phyloP scores from a whole-genome alignment of 805 yeast genomes.

The Citeromyces matritensis region DNA sequence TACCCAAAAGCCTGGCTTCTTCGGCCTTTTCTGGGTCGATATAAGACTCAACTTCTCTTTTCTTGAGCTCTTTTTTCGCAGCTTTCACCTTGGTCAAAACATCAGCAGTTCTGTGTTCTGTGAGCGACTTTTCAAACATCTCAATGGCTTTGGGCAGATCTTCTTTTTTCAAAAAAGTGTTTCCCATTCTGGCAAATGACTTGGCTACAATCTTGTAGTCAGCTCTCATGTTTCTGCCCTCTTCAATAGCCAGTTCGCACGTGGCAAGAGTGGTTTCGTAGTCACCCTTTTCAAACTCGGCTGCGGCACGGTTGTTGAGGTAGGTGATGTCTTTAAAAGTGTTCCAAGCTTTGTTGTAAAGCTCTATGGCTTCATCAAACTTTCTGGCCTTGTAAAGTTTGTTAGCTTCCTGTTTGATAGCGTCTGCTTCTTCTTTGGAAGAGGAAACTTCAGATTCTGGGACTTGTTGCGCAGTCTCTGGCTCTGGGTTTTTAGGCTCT shows the following conservation, averaged over 20 bases:
- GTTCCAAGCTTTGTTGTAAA: conserved; percentile 80
- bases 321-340: conserved; percentile 74
- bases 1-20: conserved; percentile 88
- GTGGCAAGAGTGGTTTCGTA: conserved; percentile 74
- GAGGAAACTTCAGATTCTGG: conserved; percentile 14
- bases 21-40: conserved; percentile 88
- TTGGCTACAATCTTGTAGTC: conserved; percentile 88
- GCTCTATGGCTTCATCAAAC: conserved; percentile 85
- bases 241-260: conserved; percentile 70
- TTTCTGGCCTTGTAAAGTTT: conserved; percentile 70
- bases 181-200: conserved; percentile 86
- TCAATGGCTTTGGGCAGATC: conserved; percentile 63
- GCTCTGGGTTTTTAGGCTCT: conserved; percentile 5
- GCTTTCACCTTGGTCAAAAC: conserved; percentile 75
- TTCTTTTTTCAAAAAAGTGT: conserved; percentile 58
- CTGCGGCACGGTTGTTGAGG: conserved; percentile 94
- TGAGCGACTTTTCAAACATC: conserved; percentile 76
- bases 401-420: conserved; percentile 76
- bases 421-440: conserved; percentile 40
- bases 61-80: conserved; percentile 76
- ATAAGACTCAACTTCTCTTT: conserved; percentile 62
- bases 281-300: conserved; percentile 92
- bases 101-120: conserved; percentile 96
- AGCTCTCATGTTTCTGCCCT: conserved; percentile 80
- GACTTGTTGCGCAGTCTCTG: conserved; percentile 10